phyloP scores from a whole-genome alignment of 163 green algal genomes.

The Scenedesmus sp. region DNA sequence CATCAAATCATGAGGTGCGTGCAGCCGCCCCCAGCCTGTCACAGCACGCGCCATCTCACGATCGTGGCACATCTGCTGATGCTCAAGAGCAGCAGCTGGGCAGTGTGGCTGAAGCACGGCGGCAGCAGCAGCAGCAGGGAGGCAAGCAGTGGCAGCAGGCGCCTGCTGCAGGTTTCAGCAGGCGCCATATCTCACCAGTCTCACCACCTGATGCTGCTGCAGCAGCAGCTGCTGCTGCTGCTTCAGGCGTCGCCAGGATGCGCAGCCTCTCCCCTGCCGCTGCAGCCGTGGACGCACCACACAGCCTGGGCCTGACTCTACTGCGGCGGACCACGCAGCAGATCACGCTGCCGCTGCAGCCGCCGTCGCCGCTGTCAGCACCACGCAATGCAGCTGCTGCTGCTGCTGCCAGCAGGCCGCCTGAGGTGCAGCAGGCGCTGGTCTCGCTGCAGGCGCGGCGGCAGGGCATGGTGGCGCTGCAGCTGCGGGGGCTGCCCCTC shows the following conservation, averaged over 20 bases:
- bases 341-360: neutral
- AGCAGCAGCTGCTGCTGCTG: neutral
- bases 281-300: neutral
- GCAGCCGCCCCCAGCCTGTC: neutral
- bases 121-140: neutral
- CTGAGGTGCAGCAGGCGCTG: neutral
- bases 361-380: neutral
- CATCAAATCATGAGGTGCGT: neutral
- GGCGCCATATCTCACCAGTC: neutral
- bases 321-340: neutral
- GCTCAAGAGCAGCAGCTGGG: neutral
- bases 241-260: neutral
- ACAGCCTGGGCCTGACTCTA: neutral
- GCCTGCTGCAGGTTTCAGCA: neutral
- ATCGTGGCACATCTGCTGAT: neutral
- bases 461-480: neutral
- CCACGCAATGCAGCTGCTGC: neutral
- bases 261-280: neutral
- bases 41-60: neutral
- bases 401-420: neutral
- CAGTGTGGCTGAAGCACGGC: neutral
- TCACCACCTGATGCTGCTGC: neutral
- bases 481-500: slow-evolving; percentile 30
- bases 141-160: neutral
- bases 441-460: neutral